Conservation (phyloP, 2,329 filamentous ascomycete species). For the Monilinia aucupariae region DNA sequence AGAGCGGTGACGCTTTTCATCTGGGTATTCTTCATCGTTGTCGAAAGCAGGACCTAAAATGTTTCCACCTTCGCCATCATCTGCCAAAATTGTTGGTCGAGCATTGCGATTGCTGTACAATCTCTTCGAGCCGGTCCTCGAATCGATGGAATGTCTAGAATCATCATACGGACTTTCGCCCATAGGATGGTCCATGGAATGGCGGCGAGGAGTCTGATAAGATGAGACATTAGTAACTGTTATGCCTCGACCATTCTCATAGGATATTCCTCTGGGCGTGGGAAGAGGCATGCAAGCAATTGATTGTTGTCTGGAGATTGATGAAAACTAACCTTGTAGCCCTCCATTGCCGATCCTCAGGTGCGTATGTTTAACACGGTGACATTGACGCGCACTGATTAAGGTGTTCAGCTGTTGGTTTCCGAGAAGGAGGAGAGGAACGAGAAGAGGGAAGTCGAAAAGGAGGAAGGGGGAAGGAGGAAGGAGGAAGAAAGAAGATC, state of each 20-base stretch:
- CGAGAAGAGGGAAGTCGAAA: background rate
- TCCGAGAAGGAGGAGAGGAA: background rate
- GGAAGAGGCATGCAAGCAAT: slow-evolving; percentile 6
- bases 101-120: slow-evolving; percentile 33
- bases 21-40: slow-evolving; percentile 30
- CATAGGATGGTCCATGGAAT: slow-evolving; percentile 17
- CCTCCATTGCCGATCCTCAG: slow-evolving; percentile 13
- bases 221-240: background rate
- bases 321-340: slow-evolving; percentile 15
- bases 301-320: slow-evolving; percentile 1
- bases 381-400: slow-evolving; percentile 15
- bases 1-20: slow-evolving; percentile 40
- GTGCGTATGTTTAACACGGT: slow-evolving; percentile 3
- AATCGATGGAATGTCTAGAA: slow-evolving; percentile 3
- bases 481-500: background rate
- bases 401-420: background rate
- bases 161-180: slow-evolving; percentile 18
- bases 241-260: background rate
- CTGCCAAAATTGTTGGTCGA: slow-evolving; percentile 18
- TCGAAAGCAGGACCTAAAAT: slow-evolving; percentile 23
- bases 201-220: slow-evolving; percentile 16
- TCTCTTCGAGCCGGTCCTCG: slow-evolving; percentile 32
- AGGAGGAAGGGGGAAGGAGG: background rate
- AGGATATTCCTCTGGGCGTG: background rate
- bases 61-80: slow-evolving; percentile 34